These are phyloP conservation scores for Raphanus hybrid DNA, from an alignment of 441 rosid species.

Conservation along the genomic window DNA sequence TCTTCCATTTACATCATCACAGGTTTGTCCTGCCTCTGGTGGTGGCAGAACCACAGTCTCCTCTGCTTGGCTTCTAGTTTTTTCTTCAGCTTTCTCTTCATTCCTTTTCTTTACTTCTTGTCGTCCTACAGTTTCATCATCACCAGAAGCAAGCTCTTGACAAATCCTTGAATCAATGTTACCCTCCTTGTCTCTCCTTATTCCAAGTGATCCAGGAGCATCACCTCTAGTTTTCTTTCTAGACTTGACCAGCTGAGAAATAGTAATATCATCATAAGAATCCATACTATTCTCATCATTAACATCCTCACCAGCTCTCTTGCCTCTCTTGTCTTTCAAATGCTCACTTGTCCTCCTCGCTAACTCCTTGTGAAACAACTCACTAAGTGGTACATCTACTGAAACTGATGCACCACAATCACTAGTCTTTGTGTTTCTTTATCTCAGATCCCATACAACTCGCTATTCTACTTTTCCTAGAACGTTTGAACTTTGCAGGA, in stretches of 20 bases:
- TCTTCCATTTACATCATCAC: too few species aligned
- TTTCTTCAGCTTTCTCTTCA: background rate
- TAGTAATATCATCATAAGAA: background rate
- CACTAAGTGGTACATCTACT: conserved; percentile 6
- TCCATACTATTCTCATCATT: background rate
- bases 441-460: background rate
- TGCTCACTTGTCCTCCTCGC: conserved; percentile 1
- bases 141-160: conserved; percentile 11
- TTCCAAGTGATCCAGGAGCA: background rate
- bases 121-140: conserved; percentile 12
- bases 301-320: conserved; percentile 19
- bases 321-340: conserved; percentile 18
- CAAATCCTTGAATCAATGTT: background rate
- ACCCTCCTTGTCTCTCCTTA: background rate
- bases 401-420: conserved; percentile 26
- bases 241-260: conserved; percentile 2
- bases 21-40: too few species aligned
- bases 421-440: background rate
- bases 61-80: background rate
- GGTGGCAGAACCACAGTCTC: too few species aligned
- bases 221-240: background rate
- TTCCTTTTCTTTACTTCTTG: background rate
- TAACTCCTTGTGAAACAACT: conserved; percentile 21
- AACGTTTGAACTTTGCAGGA: background rate
- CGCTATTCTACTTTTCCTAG: conserved; percentile 5